Evolutionary conservation across 1,284 basidiomycete genomes (phyloP), one percentile per base, ranked within the genome.

Genomic region (Cutaneotrichosporon cyanovorans): DNA sequence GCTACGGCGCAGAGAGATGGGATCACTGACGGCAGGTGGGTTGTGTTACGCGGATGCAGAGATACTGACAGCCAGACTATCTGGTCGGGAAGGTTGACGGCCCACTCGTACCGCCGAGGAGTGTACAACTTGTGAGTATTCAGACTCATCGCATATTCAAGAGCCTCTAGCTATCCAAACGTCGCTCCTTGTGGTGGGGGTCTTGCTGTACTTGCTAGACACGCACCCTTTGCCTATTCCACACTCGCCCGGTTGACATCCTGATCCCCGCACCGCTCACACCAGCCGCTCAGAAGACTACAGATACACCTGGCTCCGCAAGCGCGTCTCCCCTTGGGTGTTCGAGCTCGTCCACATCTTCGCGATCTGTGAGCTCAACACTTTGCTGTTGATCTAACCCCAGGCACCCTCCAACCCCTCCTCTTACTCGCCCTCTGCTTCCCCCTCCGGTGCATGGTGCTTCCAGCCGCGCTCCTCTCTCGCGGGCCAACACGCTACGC

Each of bases 71-170:
- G 7, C 18, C 53, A 80, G 78, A 53, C 74, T 5, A 46, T 75
- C 9, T 88, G 86, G 86, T 85, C 58, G 1, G 45, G 54, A 14
- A 81, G 90, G 37, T 73, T 96, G 40, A 81, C 80, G 5, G 88
- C 85, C 62, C 90, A 96, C 66, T 85, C 90, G 0, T 82, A 81
- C 68, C 77, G 89, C 21, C 77, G 92, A 45, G 91, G 87, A 5
- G 76, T 96, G 25, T 92, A 91, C 69, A 80, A 75, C 45, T 59
- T 62, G 48, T 62, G 37, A 55, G 60, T n/a, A n/a, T n/a, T n/a
- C 36, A 50, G n/a, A n/a, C 28, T 19, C 10, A 15, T 11, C 32
- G n/a, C n/a, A n/a, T n/a, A n/a, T n/a, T n/a, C n/a, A n/a, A n/a
- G n/a, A n/a, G n/a, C n/a, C n/a, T n/a, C n/a, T n/a, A n/a, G n/a